Conservation (phyloP, 768 basidiomycete genomes). For the Cyclocybe aegerita region DNA sequence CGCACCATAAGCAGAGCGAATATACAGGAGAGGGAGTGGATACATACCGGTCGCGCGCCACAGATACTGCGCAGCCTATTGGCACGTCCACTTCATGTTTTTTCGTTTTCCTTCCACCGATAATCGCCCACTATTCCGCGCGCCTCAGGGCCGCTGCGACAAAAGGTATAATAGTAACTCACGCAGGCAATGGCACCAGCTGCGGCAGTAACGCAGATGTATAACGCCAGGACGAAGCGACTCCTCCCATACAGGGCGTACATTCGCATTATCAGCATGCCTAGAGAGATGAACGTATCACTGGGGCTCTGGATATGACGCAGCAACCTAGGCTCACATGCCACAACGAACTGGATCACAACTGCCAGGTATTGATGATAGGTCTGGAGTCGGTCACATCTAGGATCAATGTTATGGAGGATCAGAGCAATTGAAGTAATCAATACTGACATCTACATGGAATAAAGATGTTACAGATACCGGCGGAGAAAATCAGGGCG, state of each 20-base stretch:
- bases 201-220: constrained; percentile 20
- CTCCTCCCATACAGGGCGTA: constrained; percentile 42
- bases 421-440: not conserved
- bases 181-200: constrained; percentile 31
- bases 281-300: constrained; percentile 5
- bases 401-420: constrained; percentile 10
- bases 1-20: not conserved
- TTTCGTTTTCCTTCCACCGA: constrained; percentile 17
- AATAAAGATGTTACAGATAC: not conserved
- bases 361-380: constrained; percentile 37
- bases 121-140: constrained; percentile 24
- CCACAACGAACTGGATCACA: constrained; percentile 31
- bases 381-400: constrained; percentile 28
- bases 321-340: constrained; percentile 21
- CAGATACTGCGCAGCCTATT: constrained; percentile 21
- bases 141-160: not conserved
- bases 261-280: constrained; percentile 39
- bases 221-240: constrained; percentile 25
- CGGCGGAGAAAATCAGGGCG: not conserved
- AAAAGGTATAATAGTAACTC: constrained; percentile 10
- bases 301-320: not conserved
- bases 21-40: not conserved
- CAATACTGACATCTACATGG: constrained; percentile 7
- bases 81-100: constrained; percentile 14
- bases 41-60: constrained; percentile 24